Conservation (phyloP, 768 basidiomycete genomes). For the Russula olivacea region DNA sequence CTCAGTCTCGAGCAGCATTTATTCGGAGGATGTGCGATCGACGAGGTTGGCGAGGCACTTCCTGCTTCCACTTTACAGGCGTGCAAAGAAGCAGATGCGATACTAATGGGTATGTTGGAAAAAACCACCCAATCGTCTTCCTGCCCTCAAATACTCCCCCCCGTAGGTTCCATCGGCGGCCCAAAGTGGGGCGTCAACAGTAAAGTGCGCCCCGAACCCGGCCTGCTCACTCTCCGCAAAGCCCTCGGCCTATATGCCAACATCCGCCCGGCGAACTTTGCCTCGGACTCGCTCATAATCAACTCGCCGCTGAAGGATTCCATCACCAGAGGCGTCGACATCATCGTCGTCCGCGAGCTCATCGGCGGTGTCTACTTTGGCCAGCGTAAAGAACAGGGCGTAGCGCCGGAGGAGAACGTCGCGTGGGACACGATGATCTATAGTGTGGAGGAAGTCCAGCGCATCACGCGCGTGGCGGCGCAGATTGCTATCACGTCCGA, state of each 20-base stretch:
- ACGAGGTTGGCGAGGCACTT: conserved; percentile 76
- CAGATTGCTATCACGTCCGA: conserved; percentile 78
- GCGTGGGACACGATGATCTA: conserved; percentile 96
- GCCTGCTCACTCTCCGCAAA: conserved; percentile 84
- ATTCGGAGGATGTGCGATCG: conserved; percentile 94
- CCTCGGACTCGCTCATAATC: conserved; percentile 80
- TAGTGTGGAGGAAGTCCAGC: conserved; percentile 83
- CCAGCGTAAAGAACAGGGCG: conserved; percentile 79
- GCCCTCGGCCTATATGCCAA: conserved; percentile 94
- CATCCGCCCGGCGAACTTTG: conserved; percentile 94
- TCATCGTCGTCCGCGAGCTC: conserved; percentile 93
- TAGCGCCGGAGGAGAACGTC: conserved; percentile 52
- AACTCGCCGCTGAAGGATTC: conserved; percentile 87
- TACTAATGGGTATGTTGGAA: conserved; percentile 78
- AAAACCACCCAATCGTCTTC: neutral
- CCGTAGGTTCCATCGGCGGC: conserved; percentile 89
- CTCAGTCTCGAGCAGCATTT: conserved; percentile 69
- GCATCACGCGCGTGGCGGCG: conserved; percentile 93
- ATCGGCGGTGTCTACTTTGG: conserved; percentile 98
- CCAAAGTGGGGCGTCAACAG: conserved; percentile 95
- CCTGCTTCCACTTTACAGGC: conserved; percentile 81
- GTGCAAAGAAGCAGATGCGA: conserved; percentile 90
- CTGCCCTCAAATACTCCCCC: neutral
- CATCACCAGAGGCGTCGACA: conserved; percentile 76
- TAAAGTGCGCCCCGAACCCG: conserved; percentile 88